These are phyloP conservation scores for Cardamine occulta DNA, from an alignment of 345 rosid genomes.

Conservation along the genomic window DNA sequence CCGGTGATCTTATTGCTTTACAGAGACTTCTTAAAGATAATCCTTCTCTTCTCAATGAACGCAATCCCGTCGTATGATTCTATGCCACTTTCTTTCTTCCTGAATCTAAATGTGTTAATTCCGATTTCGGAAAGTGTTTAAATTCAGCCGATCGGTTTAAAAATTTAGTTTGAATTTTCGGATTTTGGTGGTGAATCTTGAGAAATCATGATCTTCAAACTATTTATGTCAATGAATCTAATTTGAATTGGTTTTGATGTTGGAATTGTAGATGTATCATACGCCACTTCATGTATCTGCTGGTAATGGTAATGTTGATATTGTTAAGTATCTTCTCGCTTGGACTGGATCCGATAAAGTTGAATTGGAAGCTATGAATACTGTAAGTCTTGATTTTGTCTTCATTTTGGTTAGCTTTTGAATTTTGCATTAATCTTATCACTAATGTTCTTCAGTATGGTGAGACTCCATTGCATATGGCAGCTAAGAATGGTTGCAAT, in stretches of 20 bases:
- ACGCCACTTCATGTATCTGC: conserved; percentile 97
- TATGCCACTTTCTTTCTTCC: background rate
- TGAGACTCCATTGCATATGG: conserved; percentile 99
- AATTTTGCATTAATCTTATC: conserved; percentile 12
- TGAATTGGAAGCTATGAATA: conserved; percentile 88
- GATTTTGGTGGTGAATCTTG: background rate
- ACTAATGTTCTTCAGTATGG: conserved; percentile 64
- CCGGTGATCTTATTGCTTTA: conserved; percentile 73
- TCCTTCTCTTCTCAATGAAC: conserved; percentile 80
- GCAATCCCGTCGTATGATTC: conserved; percentile 81
- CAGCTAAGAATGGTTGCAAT: conserved; percentile 91
- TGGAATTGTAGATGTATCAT: conserved; percentile 79
- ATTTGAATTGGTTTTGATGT: conserved; percentile 4
- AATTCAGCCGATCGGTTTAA: background rate
- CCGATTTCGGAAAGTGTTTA: background rate
- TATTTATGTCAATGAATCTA: background rate
- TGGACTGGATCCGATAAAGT: conserved; percentile 75
- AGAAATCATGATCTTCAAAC: background rate
- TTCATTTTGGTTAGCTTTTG: background rate
- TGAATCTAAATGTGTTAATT: background rate
- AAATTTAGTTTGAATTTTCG: background rate
- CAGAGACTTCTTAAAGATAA: conserved; percentile 71
- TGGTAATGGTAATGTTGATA: conserved; percentile 72
- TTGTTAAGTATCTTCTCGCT: conserved; percentile 71
- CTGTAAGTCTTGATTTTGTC: conserved; percentile 48